These are phyloP conservation scores for Neonectria magnoliae DNA, from an alignment of 2,329 filamentous ascomycete genomes.

Conservation along the genomic window DNA sequence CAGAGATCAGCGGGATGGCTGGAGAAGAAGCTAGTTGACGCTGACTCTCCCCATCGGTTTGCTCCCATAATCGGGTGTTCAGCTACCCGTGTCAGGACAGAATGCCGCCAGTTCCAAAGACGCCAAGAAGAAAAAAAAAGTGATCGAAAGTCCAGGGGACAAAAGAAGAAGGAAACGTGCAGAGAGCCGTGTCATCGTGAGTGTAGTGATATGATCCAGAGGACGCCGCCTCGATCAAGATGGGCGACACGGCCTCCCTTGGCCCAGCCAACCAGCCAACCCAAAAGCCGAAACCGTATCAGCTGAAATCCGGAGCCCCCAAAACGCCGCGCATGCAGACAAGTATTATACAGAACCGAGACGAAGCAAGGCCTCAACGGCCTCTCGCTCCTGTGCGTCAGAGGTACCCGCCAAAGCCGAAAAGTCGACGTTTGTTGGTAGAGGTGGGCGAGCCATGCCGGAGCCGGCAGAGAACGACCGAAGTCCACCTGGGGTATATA, in stretches of 20 bases:
- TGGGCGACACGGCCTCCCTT: constrained; percentile 46
- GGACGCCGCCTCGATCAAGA: constrained; percentile 46
- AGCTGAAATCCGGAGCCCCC: constrained; percentile 32
- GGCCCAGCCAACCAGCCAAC: constrained; percentile 45
- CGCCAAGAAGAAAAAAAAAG: constrained; percentile 39
- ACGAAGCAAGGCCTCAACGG: constrained; percentile 81
- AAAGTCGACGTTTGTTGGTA: constrained; percentile 62
- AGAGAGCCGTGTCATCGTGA: constrained; percentile 49
- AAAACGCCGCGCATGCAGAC: constrained; percentile 66
- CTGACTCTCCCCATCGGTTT: constrained; percentile 23
- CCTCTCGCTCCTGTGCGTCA: constrained; percentile 81
- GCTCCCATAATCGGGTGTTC: constrained; percentile 25
- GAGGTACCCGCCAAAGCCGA: constrained; percentile 62
- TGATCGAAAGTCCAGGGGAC: constrained; percentile 23
- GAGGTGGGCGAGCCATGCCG: constrained; percentile 65
- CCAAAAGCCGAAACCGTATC: constrained; percentile 31
- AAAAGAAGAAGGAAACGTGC: constrained; percentile 22
- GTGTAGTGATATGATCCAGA: constrained; percentile 41
- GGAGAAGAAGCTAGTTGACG: constrained; percentile 14
- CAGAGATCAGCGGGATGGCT: constrained; percentile 11
- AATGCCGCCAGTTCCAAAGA: constrained; percentile 34
- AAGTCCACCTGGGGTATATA: constrained; percentile 58
- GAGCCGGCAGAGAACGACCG: constrained; percentile 61
- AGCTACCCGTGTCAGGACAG: constrained; percentile 24
- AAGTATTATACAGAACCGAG: constrained; percentile 79